Evolutionary conservation across 2,329 filamentous ascomycete species (phyloP), one percentile per base, ranked within the genome.

Genomic region (Rosellinia necatrix): DNA sequence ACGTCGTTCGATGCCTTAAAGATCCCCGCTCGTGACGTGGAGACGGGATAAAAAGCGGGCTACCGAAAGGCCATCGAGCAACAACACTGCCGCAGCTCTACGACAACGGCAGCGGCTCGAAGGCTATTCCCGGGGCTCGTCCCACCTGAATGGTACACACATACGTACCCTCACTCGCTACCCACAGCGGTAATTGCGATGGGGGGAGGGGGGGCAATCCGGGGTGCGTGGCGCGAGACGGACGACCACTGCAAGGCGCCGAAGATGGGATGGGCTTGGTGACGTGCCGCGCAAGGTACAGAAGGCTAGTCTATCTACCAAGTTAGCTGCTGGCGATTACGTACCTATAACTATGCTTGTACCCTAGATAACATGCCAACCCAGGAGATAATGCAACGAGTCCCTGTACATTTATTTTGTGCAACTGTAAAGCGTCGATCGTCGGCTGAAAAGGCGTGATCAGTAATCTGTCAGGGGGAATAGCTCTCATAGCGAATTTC

Each of bases 71-170:
- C n/a, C 25, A 34, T 32, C 30, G 46, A 56, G 53, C 30, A n/a
- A n/a, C n/a, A n/a, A n/a, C 32, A 27, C 49, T 40, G n/a, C 22
- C 34, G 41, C 50, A 42, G 15, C 29, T 25, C 49, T 35, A 49
- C 37, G 40, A 52, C 27, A 46, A 30, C 38, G 38, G 43, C 32
- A 38, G 37, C 54, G 24, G 49, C 44, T 53, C 50, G 35, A 48
- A 35, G 35, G 40, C 41, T 47, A 50, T 47, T 27, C 43, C 51
- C 46, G 56, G 32, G 25, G 27, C 10, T 29, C 19, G 42, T 54
- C 48, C 52, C 51, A 49, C 51, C 42, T 25, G 56, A 43, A 40
- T 55, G 56, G 52, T 48, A 48, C 56, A n/a, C n/a, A n/a, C n/a
- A n/a, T n/a, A n/a, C n/a, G n/a, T n/a, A n/a, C n/a, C n/a, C 35